phyloP scores from a whole-genome alignment of 2,329 filamentous ascomycete species.

The Verticillium nonalfalfae region DNA sequence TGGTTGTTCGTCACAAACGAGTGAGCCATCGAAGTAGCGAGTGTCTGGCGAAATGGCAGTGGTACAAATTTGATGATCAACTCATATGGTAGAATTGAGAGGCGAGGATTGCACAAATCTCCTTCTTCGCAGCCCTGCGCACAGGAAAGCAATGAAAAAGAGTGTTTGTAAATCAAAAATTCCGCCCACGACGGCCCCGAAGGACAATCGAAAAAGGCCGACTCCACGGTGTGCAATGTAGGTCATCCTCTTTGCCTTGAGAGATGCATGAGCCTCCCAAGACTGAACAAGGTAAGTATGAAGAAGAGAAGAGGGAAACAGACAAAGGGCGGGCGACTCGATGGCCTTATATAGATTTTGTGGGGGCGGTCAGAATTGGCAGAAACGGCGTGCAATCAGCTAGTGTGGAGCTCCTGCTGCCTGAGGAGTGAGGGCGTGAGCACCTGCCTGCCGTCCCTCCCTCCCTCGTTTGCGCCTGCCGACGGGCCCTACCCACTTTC shows the following conservation, averaged over 20 bases:
- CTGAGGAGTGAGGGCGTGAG: neutral
- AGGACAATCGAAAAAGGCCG: constrained; percentile 42
- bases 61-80: too few relatives aligned
- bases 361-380: neutral
- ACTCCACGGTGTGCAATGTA: constrained; percentile 49
- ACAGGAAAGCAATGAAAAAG: constrained; percentile 37
- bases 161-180: constrained; percentile 34
- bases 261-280: constrained; percentile 35
- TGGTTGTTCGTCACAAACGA: too few relatives aligned
- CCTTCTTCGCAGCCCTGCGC: constrained; percentile 37
- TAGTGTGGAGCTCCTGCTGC: neutral
- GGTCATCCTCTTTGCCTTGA: constrained; percentile 34
- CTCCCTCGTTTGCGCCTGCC: too few relatives aligned
- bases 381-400: neutral
- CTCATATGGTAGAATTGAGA: too few relatives aligned
- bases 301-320: constrained; percentile 15
- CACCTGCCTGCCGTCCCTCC: too few relatives aligned
- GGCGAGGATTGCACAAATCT: neutral
- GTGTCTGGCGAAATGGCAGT: too few relatives aligned
- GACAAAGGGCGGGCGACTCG: neutral
- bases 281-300: constrained; percentile 46
- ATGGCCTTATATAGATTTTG: neutral
- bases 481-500: neutral
- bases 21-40: too few relatives aligned
- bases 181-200: constrained; percentile 43